These are phyloP conservation scores for Trichophyton equinum DNA, from an alignment of 2,329 filamentous ascomycete genomes.

Conservation along the genomic window DNA sequence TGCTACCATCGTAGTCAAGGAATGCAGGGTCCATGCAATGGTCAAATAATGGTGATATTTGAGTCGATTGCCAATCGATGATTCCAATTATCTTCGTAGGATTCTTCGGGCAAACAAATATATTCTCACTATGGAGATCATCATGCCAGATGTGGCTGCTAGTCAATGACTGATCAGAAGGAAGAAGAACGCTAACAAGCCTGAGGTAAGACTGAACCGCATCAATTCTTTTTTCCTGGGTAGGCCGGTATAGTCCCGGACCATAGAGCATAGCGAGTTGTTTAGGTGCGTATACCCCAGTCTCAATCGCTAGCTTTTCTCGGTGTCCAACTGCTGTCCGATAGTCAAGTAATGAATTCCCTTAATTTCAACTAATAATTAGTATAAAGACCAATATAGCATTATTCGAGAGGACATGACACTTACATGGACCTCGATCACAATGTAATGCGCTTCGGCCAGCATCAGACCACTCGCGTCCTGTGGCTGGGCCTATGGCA, in stretches of 20 bases:
- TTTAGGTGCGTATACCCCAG: conserved; percentile 4
- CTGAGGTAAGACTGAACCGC: conserved; percentile 9
- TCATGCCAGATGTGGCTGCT: conserved; percentile 28
- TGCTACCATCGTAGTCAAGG: conserved; percentile 15
- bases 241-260: conserved; percentile 27
- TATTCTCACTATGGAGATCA: conserved; percentile 30
- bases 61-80: conserved; percentile 20
- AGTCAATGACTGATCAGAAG: conserved; percentile 6
- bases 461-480: conserved; percentile 22
- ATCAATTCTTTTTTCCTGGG: conserved; percentile 14
- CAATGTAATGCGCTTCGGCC: conserved; percentile 20
- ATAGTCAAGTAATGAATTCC: conserved; percentile 22
- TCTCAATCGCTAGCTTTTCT: conserved; percentile 22
- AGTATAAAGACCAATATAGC: neutral
- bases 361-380: conserved; percentile 10
- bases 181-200: conserved; percentile 4
- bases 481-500: conserved; percentile 27
- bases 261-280: conserved; percentile 24
- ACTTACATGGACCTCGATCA: conserved; percentile 30
- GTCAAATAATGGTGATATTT: conserved; percentile 15
- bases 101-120: conserved; percentile 23
- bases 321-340: conserved; percentile 22
- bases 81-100: conserved; percentile 14
- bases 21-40: conserved; percentile 14
- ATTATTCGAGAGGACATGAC: neutral